phyloP scores from a whole-genome alignment of 2,329 filamentous ascomycete genomes.

The Trichoderma sp. region DNA sequence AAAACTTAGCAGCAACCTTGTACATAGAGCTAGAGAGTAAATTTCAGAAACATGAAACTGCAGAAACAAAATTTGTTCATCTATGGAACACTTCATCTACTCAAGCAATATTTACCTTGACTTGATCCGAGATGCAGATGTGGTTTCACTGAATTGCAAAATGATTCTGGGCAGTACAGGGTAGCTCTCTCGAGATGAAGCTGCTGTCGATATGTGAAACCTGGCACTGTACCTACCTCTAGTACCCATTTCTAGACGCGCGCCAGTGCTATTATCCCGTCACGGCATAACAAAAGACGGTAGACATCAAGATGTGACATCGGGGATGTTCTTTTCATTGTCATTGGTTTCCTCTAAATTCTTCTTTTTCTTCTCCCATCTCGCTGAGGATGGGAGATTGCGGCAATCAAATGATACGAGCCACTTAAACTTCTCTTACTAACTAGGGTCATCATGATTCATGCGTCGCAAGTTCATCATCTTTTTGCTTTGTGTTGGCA shows the following conservation, averaged over 20 bases:
- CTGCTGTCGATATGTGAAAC: not conserved
- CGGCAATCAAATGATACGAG: not conserved
- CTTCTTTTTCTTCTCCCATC: not conserved
- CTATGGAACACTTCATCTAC: accelerated
- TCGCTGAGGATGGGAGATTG: not conserved
- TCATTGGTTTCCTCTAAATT: not conserved
- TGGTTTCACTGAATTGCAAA: not conserved
- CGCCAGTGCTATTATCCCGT: not conserved
- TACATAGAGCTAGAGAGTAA: not conserved
- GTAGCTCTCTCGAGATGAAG: not conserved
- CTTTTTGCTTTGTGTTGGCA: not conserved
- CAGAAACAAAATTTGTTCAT: not conserved
- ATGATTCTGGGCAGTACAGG: not conserved
- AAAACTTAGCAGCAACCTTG: too few species aligned
- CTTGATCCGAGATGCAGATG: not conserved
- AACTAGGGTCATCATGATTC: not conserved
- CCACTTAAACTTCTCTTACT: not conserved
- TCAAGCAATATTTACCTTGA: not conserved
- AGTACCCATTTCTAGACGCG: not conserved
- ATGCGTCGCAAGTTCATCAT: not conserved
- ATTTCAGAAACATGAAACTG: not conserved
- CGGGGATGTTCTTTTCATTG: not conserved
- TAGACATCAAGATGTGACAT: not conserved
- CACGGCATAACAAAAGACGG: not conserved
- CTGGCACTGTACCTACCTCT: not conserved